These are phyloP conservation scores for Aspergillus sp. DNA, from an alignment of 2,329 filamentous ascomycete species.

Conservation along the genomic window DNA sequence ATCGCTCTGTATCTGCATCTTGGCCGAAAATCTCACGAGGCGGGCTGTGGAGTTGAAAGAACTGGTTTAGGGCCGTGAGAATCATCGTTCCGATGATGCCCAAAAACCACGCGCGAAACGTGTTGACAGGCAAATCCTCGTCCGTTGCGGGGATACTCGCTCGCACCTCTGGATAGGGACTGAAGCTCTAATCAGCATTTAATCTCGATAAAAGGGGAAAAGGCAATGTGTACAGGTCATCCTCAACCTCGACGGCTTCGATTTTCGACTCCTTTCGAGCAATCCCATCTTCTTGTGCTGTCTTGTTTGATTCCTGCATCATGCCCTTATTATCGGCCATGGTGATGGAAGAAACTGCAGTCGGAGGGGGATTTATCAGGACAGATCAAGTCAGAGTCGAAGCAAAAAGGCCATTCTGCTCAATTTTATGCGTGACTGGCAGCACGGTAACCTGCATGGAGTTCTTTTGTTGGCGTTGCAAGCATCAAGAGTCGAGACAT, in stretches of 20 bases:
- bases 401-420: too few species aligned
- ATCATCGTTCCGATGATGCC: conserved; percentile 27
- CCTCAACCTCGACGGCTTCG: not conserved
- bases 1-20: not conserved
- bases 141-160: conserved; percentile 11
- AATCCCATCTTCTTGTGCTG: not conserved
- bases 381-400: too few species aligned
- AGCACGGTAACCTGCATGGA: too few species aligned
- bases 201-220: not conserved
- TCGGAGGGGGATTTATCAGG: too few species aligned
- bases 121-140: conserved; percentile 13
- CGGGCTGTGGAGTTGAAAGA: conserved; percentile 10
- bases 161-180: conserved; percentile 14
- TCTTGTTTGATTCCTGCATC: not conserved
- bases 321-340: too few species aligned
- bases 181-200: not conserved
- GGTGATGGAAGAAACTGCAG: too few species aligned
- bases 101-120: conserved; percentile 36
- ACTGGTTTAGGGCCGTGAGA: conserved; percentile 11
- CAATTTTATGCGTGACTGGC: too few species aligned
- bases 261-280: not conserved
- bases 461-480: too few species aligned
- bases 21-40: conserved; percentile 1
- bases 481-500: too few species aligned
- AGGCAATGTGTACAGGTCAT: not conserved